Conservation (phyloP, 1,284 basidiomycete species). For the Golubevia pallescens region DNA sequence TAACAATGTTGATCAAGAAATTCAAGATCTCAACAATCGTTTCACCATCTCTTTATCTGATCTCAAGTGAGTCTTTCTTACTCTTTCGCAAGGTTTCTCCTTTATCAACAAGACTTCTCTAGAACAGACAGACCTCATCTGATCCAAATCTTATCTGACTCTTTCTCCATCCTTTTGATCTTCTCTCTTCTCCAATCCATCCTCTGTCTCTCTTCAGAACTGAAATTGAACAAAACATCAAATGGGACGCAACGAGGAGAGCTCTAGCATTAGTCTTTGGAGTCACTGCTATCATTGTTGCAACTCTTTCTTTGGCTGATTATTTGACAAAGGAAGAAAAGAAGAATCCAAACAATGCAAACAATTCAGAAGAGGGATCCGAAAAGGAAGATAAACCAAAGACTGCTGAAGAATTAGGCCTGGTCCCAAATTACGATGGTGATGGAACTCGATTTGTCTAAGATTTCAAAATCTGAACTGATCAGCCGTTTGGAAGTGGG, state of each 20-base stretch:
- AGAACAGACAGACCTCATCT: no score
- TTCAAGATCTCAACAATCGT: constrained; percentile 73
- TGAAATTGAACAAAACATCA: constrained; percentile 63
- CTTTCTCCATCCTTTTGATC: no score
- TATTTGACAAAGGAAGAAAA: constrained; percentile 31
- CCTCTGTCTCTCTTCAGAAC: constrained; percentile 13
- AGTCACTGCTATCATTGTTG: constrained; percentile 55
- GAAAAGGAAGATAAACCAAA: background rate
- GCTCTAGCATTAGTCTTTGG: constrained; percentile 58
- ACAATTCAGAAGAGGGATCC: background rate
- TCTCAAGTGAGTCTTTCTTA: constrained; percentile 23
- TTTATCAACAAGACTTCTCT: background rate
- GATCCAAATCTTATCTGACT: no score
- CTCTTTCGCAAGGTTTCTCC: background rate
- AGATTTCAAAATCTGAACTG: background rate
- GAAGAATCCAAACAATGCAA: constrained; percentile 32
- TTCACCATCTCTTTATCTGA: constrained; percentile 63
- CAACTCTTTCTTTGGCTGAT: constrained; percentile 56
- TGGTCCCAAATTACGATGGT: constrained; percentile 6
- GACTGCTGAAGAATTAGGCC: constrained; percentile 9
- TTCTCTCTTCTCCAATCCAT: background rate
- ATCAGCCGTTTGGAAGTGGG: no score
- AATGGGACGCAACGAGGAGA: constrained; percentile 59
- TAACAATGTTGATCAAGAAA: constrained; percentile 83
- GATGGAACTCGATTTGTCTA: constrained; percentile 5